A percentile compares a stretch with the other conserved stretches of the same genome.
Evolutionary conservation across 1,139 yeast species (phyloP).

Genomic region (Diutina siamensis): DNA sequence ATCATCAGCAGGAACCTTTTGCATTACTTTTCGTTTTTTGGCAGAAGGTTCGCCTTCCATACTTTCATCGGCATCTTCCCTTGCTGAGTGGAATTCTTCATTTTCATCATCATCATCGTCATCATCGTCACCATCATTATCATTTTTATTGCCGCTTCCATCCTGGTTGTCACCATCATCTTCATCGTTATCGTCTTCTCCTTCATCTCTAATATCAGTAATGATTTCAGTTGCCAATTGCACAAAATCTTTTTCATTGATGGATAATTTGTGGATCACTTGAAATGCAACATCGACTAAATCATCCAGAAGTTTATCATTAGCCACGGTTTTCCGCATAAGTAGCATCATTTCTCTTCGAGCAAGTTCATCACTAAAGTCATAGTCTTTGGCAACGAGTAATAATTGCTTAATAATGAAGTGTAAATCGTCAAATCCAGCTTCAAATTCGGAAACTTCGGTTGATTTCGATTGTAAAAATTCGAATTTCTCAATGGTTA

Average conservation of each 20-base stretch:
- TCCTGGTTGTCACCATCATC: conserved; percentile 32
- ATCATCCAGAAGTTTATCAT: conserved; percentile 41
- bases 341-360: conserved; percentile 71
- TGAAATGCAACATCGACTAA: conserved; percentile 48
- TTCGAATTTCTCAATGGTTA: not conserved
- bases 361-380: conserved; percentile 86
- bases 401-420: conserved; percentile 70
- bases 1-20: conserved; percentile 33
- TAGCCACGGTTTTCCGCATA: conserved; percentile 49
- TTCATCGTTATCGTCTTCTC: conserved; percentile 10
- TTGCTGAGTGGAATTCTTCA: conserved; percentile 7
- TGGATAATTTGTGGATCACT: conserved; percentile 60
- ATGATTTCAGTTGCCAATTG: conserved; percentile 79
- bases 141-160: conserved; percentile 16
- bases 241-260: conserved; percentile 74
- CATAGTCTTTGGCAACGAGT: conserved; percentile 57
- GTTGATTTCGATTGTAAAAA: not conserved
- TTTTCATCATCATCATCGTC: conserved; percentile 7
- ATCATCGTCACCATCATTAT: conserved; percentile 13
- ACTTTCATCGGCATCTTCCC: conserved; percentile 9
- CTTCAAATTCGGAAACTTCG: conserved; percentile 1
- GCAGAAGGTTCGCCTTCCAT: conserved; percentile 9
- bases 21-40: conserved; percentile 25
- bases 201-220: conserved; percentile 68
- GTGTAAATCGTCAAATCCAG: conserved; percentile 44